Percentiles rank a stretch among this genome's conserved stretches.
Evolutionary conservation across 495 filamentous ascomycete genomes (phyloP).

Genomic region (Penicillium flavigenum): DNA sequence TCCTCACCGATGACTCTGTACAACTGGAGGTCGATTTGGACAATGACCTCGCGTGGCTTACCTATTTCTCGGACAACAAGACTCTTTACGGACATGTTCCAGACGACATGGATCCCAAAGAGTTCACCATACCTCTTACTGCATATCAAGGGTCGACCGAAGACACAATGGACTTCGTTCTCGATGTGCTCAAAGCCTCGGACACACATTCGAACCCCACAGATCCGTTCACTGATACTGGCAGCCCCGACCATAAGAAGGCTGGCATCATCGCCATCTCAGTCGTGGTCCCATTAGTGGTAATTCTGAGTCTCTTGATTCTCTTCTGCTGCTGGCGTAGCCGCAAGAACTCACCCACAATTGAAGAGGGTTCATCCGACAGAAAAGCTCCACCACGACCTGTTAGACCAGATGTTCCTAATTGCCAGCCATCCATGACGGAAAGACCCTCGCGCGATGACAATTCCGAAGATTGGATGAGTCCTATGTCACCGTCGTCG

Average conservation of each 20-base stretch:
- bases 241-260: constrained; percentile 29
- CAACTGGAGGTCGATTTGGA: constrained; percentile 55
- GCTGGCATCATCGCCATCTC: constrained; percentile 48
- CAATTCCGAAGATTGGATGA: constrained; percentile 28
- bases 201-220: constrained; percentile 19
- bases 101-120: constrained; percentile 36
- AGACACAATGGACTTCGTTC: constrained; percentile 49
- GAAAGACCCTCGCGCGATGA: constrained; percentile 26
- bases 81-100: constrained; percentile 66
- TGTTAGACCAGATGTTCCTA: constrained; percentile 27
- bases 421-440: constrained; percentile 32
- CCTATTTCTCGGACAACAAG: constrained; percentile 56
- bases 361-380: constrained; percentile 30
- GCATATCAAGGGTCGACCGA: constrained; percentile 47
- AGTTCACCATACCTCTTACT: constrained; percentile 49
- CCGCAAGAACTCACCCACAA: constrained; percentile 26
- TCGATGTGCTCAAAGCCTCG: constrained; percentile 44
- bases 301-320: constrained; percentile 34
- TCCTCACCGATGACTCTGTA: constrained; percentile 52
- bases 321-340: constrained; percentile 47
- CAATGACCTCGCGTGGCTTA: constrained; percentile 61
- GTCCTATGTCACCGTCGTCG: constrained; percentile 27
- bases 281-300: constrained; percentile 42
- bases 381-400: constrained; percentile 31
- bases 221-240: constrained; percentile 23